Percentiles rank a stretch among this genome's conserved stretches.
phyloP scores from a whole-genome alignment of 2,329 filamentous ascomycete species.

The Colletotrichum zoysiae region DNA sequence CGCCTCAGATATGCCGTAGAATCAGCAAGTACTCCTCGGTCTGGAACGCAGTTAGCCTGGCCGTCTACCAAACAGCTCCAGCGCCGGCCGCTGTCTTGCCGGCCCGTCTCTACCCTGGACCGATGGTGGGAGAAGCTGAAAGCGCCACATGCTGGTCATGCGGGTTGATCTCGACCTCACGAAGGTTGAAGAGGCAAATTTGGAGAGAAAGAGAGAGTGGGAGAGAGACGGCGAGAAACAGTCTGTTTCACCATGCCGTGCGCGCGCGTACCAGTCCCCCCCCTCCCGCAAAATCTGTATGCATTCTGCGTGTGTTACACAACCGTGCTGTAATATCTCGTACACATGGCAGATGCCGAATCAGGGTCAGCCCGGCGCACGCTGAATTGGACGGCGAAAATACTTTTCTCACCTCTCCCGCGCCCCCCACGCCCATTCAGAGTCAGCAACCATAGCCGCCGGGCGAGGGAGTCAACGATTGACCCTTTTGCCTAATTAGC shows the following conservation, averaged over 20 bases:
- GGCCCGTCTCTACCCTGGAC: neutral
- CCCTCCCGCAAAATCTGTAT: neutral
- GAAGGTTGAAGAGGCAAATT: neutral
- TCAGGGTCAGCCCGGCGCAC: slow-evolving; percentile 9
- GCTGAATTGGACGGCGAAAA: slow-evolving; percentile 25
- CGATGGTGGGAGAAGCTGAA: slow-evolving; percentile 1
- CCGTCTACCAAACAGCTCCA: slow-evolving; percentile 25
- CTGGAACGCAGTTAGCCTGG: slow-evolving; percentile 22
- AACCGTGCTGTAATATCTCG: slow-evolving; percentile 11
- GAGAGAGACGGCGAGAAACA: neutral
- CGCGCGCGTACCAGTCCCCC: neutral
- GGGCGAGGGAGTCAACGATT: slow-evolving; percentile 5
- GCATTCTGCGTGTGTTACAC: neutral
- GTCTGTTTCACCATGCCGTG: neutral
- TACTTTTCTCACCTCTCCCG: slow-evolving; percentile 30
- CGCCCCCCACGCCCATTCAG: slow-evolving; percentile 23
- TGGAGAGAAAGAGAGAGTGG: neutral
- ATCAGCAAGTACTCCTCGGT: neutral
- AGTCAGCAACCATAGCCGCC: slow-evolving; percentile 18
- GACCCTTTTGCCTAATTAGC: slow-evolving; percentile 1
- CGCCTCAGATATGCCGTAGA: slow-evolving; percentile 18
- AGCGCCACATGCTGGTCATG: neutral
- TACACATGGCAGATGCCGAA: slow-evolving; percentile 25
- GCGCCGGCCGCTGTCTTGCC: slow-evolving; percentile 3
- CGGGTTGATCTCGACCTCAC: neutral